These are phyloP conservation scores for Penicillium malachiteum DNA, from an alignment of 495 filamentous ascomycete species.

Conservation along the genomic window DNA sequence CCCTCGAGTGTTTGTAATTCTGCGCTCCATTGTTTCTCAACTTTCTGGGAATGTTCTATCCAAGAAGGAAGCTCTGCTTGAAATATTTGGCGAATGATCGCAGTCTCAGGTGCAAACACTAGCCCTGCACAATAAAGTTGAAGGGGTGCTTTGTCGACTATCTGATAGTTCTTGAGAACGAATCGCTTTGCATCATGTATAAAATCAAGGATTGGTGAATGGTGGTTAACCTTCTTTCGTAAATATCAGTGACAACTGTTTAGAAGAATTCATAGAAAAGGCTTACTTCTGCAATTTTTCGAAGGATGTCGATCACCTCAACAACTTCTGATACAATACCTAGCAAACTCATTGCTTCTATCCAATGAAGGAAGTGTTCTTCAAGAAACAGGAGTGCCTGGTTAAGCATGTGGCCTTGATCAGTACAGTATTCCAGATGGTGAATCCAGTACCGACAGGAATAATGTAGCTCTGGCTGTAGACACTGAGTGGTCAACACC, in stretches of 20 bases:
- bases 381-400: constrained; percentile 28
- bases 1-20: not conserved
- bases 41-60: too few relatives aligned
- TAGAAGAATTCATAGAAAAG: not conserved
- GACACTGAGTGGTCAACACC: constrained; percentile 4
- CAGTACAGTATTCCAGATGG: constrained; percentile 26
- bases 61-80: constrained; percentile 4
- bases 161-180: constrained; percentile 25
- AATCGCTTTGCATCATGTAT: constrained; percentile 33
- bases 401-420: constrained; percentile 17
- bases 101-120: constrained; percentile 30
- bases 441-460: constrained; percentile 32
- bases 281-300: not conserved
- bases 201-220: not conserved
- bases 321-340: constrained; percentile 27
- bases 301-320: not conserved
- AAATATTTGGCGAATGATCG: constrained; percentile 20
- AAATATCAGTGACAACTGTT: not conserved
- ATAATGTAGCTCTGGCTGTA: constrained; percentile 33
- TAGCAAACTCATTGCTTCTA: constrained; percentile 41
- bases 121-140: constrained; percentile 25
- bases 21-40: not conserved
- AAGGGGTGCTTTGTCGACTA: constrained; percentile 25
- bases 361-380: constrained; percentile 45
- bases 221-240: not conserved